phyloP scores from a whole-genome alignment of 192 early-diverging fungal species.

The Gonapodya sp. region DNA sequence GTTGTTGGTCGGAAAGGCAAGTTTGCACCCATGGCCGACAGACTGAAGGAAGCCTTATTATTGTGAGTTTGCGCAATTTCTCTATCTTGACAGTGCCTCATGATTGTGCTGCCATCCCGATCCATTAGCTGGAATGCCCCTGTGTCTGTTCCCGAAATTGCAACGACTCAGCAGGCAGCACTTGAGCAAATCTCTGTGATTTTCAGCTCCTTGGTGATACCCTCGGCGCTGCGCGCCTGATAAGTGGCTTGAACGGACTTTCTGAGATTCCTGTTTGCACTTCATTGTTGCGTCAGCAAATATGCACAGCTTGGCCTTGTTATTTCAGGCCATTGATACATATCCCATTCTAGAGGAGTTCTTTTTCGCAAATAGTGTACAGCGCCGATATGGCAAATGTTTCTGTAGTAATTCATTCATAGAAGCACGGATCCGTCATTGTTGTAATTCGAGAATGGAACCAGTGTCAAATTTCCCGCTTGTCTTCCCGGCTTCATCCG shows the following conservation, averaged over 20 bases:
- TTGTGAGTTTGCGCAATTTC: not conserved
- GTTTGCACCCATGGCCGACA: not conserved
- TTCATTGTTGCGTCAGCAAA: too few relatives aligned
- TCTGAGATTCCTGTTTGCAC: too few relatives aligned
- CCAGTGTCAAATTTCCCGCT: not conserved
- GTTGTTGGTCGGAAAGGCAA: not conserved
- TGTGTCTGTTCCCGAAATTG: not conserved
- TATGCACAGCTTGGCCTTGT: too few relatives aligned
- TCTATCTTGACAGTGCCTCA: not conserved
- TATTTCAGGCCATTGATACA: too few relatives aligned
- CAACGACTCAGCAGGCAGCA: not conserved
- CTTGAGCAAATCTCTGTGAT: not conserved
- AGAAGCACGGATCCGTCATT: too few relatives aligned
- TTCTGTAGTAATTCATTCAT: too few relatives aligned
- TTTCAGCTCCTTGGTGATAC: not conserved
- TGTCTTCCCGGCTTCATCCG: not conserved
- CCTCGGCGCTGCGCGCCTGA: not conserved
- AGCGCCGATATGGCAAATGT: too few relatives aligned
- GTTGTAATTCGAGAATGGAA: too few relatives aligned
- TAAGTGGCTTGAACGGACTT: too few relatives aligned
- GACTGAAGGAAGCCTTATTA: not conserved
- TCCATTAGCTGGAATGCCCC: not conserved
- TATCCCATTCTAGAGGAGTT: too few relatives aligned
- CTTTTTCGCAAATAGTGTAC: too few relatives aligned
- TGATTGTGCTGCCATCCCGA: too few relatives aligned